These are phyloP conservation scores for Boletus insuetus DNA, from an alignment of 768 basidiomycete genomes.

Conservation along the genomic window DNA sequence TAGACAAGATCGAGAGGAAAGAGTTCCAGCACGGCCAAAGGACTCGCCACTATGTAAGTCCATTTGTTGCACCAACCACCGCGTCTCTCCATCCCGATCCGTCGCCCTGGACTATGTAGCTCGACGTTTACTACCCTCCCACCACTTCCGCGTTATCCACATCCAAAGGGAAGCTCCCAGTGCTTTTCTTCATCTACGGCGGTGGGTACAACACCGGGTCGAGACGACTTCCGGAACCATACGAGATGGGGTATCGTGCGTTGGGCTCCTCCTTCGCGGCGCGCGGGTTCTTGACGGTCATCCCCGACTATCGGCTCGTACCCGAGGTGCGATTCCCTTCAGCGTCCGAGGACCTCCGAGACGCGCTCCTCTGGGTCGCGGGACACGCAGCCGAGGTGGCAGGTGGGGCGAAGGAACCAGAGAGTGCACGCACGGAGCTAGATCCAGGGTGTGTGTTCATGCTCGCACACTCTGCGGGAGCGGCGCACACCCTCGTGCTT, in stretches of 20 bases:
- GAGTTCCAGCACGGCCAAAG: slow-evolving; percentile 54
- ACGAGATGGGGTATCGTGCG: slow-evolving; percentile 52
- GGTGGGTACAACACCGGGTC: slow-evolving; percentile 58
- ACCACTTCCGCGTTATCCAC: slow-evolving; percentile 23
- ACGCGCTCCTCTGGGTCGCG: slow-evolving; percentile 55
- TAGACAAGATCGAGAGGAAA: slow-evolving; percentile 45
- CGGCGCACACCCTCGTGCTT: slow-evolving; percentile 45
- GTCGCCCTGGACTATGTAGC: slow-evolving; percentile 36
- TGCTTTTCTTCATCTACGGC: slow-evolving; percentile 66
- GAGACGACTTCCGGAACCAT: slow-evolving; percentile 45
- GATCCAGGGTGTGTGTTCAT: slow-evolving; percentile 46
- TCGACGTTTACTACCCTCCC: slow-evolving; percentile 65
- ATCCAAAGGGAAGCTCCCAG: slow-evolving; percentile 35
- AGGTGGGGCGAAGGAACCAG: neutral
- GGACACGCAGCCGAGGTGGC: slow-evolving; percentile 31
- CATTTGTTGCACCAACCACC: neutral
- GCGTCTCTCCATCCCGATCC: neutral
- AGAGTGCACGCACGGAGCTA: slow-evolving; percentile 21
- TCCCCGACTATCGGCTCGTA: slow-evolving; percentile 67
- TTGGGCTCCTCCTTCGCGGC: slow-evolving; percentile 61
- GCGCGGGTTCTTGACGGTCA: slow-evolving; percentile 57
- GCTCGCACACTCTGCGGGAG: slow-evolving; percentile 64
- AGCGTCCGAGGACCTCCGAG: slow-evolving; percentile 54
- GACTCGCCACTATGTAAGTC: slow-evolving; percentile 39
- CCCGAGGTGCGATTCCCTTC: slow-evolving; percentile 56